Conservation (phyloP, 345 rosid species). For the Eucalyptus brandiana region DNA sequence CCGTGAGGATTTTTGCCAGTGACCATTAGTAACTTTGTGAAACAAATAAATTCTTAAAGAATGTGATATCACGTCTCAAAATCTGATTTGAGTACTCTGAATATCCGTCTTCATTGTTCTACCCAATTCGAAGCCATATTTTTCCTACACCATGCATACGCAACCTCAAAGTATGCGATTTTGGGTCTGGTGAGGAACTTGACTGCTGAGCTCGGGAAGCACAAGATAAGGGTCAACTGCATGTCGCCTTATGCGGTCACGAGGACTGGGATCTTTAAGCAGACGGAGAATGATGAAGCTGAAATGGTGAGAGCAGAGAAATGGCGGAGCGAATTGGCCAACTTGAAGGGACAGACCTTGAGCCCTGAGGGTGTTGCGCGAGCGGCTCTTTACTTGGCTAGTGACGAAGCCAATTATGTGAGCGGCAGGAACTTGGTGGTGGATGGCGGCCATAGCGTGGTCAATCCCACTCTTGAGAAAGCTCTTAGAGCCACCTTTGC, state of each 20-base stretch:
- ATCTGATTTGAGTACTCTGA: too few species aligned
- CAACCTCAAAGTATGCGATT: constrained; percentile 9
- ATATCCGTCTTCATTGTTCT: too few species aligned
- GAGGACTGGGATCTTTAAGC: not conserved
- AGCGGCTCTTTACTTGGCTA: constrained; percentile 22
- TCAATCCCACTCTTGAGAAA: constrained; percentile 6
- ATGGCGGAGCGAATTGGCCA: not conserved
- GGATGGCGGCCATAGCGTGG: constrained; percentile 20
- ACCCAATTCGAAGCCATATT: too few species aligned
- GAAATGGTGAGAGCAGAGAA: not conserved
- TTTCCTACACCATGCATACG: not conserved
- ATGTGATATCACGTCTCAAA: too few species aligned
- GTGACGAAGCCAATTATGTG: constrained; percentile 31
- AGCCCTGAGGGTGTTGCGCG: constrained; percentile 9
- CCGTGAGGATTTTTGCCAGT: fast-evolving
- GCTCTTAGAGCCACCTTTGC: not conserved
- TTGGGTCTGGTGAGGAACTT: constrained; percentile 15
- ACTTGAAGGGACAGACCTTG: constrained; percentile 12
- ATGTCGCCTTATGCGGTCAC: constrained; percentile 9
- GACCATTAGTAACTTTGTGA: too few species aligned
- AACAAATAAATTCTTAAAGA: too few species aligned
- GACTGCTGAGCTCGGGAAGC: constrained; percentile 16
- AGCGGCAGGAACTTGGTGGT: constrained; percentile 21
- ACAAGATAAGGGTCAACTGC: constrained; percentile 26
- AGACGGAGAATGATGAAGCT: not conserved